These are phyloP conservation scores for Metschnikowia similis DNA, from an alignment of 805 yeast genomes.

Conservation along the genomic window DNA sequence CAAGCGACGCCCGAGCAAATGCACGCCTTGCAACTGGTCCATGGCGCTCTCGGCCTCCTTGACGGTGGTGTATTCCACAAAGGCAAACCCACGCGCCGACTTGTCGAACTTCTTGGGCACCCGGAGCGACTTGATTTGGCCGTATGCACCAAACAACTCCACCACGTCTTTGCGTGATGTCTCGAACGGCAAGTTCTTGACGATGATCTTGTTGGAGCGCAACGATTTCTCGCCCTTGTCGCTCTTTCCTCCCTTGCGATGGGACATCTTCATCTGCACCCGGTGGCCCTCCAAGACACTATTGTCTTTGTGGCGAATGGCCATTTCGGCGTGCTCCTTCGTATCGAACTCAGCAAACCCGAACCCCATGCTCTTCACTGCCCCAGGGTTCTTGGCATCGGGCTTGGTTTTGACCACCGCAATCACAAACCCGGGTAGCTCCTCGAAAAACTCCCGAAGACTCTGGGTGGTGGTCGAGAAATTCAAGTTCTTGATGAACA, in stretches of 20 bases:
- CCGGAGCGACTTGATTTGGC: constrained; percentile 89
- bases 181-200: constrained; percentile 96
- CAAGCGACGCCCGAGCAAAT: constrained; percentile 89
- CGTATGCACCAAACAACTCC: constrained; percentile 90
- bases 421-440: constrained; percentile 72
- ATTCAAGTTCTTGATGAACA: constrained; percentile 88
- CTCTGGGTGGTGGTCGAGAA: constrained; percentile 66
- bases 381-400: constrained; percentile 68
- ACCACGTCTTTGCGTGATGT: constrained; percentile 90
- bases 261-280: constrained; percentile 83
- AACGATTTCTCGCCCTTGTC: constrained; percentile 28
- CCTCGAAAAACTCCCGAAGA: constrained; percentile 58
- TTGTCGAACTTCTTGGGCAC: constrained; percentile 95
- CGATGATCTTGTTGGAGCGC: constrained; percentile 74
- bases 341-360: constrained; percentile 91
- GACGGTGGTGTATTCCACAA: constrained; percentile 82
- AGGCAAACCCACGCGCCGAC: constrained; percentile 95
- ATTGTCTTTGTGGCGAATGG: constrained; percentile 70
- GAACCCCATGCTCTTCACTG: constrained; percentile 89
- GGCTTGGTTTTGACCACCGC: constrained; percentile 86
- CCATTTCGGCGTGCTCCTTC: constrained; percentile 71
- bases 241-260: constrained; percentile 46
- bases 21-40: constrained; percentile 92
- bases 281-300: constrained; percentile 83
- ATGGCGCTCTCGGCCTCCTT: constrained; percentile 92